Base-by-base conservation (phyloP, 208 protist species). In the Crithidia sp. region DNA sequence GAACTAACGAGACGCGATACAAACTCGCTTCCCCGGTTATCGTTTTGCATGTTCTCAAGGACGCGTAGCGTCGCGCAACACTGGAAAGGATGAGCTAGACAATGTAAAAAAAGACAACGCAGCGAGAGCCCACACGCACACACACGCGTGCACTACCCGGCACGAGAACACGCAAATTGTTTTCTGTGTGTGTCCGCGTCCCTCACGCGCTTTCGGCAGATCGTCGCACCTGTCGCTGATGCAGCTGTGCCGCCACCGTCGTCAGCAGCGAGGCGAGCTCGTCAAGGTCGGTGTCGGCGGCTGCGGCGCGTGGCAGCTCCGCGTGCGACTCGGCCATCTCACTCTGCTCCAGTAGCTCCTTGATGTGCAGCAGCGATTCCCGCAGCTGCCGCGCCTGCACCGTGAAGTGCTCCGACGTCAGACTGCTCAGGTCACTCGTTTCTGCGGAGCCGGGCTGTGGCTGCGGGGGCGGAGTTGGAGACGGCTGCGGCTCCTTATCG, bases 291-390 rank as follows among this genome's bases (percentile, higher is more conserved):
- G 56, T 71, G 61, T 68, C 64, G 17, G 40, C 55, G 4, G 57
- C 17, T 10, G 10, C 69, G 8, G 64, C 58, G 16, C 70, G 67
- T 2, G 77, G 67, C 5, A 28, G 53, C 10, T 71, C 41, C 4
- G 43, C 28, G 65, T 4, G 58, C 2, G 63, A 44, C 13, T 52
- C 62, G 10, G 64, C 10, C 43, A 72, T 37, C n/a, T 63, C 66
- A 44, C 60, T 82, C 7, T 81, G 61, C 44, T 92, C 79, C 52
- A 89, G 74, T 50, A 84, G 36, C 40, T 81, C 61, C 28, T 83
- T 73, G 2, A 92, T 45, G 41, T 87, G 67, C 37, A 86, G 37
- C 8, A 92, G 76, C 6, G 84, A 89, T 60, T 83, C 79, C 5
- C 83, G 79, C 41, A 92, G 74, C 8, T 79, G 74, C 2, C 72